Percentiles rank a stretch among this genome's conserved stretches.
These are phyloP conservation scores for Talaromyces sp. DNA, from an alignment of 2,329 filamentous ascomycete species.

Conservation along the genomic window DNA sequence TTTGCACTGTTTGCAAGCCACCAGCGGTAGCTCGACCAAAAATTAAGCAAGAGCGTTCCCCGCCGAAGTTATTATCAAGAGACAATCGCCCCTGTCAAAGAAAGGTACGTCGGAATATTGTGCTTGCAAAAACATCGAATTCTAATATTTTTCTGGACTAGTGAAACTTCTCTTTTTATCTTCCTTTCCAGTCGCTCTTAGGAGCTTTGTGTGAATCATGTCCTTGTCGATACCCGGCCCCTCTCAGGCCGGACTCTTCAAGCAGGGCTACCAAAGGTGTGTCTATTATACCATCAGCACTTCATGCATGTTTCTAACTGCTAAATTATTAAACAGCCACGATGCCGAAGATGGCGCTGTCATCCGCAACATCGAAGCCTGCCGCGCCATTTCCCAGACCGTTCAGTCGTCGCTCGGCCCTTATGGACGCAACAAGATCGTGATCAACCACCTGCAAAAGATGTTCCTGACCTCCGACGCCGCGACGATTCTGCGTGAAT, in stretches of 20 bases:
- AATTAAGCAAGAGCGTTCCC: conserved; percentile 2
- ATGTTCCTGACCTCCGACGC: conserved; percentile 99
- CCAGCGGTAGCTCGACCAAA: conserved; percentile 8
- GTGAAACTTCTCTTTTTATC: conserved; percentile 3
- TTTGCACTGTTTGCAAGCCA: conserved; percentile 9
- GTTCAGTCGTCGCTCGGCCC: conserved; percentile 96
- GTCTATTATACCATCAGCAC: not conserved
- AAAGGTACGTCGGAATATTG: not conserved
- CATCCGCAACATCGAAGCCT: conserved; percentile 97
- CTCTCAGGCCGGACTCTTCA: conserved; percentile 90
- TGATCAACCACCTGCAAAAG: conserved; percentile 99
- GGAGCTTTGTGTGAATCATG: conserved; percentile 52
- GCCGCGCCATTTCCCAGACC: conserved; percentile 88
- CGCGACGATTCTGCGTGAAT: conserved; percentile 91
- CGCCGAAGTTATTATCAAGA: conserved; percentile 2
- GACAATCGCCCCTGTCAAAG: not conserved
- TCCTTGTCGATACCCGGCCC: conserved; percentile 94
- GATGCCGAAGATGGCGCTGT: conserved; percentile 98
- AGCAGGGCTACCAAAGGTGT: conserved; percentile 92
- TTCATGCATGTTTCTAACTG: not conserved
- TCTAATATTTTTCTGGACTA: not conserved
- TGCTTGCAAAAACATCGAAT: not conserved
- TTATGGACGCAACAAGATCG: conserved; percentile 98
- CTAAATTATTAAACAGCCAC: conserved; percentile 62
- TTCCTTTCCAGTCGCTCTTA: conserved; percentile 9